A percentile compares a stretch with the other conserved stretches of the same genome.
These are phyloP conservation scores for Colletotrichum sp. DNA, from an alignment of 2,329 filamentous ascomycete species.

Conservation along the genomic window DNA sequence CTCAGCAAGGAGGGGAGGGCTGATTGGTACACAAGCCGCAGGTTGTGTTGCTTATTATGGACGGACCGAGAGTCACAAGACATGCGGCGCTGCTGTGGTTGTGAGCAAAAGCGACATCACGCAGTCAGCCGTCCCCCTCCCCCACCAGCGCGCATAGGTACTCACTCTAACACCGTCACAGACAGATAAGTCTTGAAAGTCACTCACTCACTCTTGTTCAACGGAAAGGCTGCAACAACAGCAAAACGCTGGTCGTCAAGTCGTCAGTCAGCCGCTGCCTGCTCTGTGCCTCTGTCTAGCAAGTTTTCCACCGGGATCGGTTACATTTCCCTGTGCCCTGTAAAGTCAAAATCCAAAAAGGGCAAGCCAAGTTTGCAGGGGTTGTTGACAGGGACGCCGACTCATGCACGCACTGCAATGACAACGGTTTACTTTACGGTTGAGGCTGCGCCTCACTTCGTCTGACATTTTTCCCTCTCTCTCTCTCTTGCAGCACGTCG, in stretches of 20 bases:
- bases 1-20: neutral
- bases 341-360: slow-evolving; percentile 20
- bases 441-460: slow-evolving; percentile 16
- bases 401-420: slow-evolving; percentile 18
- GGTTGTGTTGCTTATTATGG: neutral
- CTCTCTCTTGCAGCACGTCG: neutral
- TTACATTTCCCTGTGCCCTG: neutral
- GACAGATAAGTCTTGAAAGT: neutral
- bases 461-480: slow-evolving; percentile 5
- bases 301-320: neutral
- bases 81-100: neutral
- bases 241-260: neutral
- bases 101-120: slow-evolving; percentile 6
- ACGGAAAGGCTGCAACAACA: neutral
- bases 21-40: neutral
- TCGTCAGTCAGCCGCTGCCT: neutral
- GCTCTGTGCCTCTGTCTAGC: neutral
- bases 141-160: neutral
- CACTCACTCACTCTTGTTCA: neutral
- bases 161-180: neutral
- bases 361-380: slow-evolving; percentile 12
- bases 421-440: slow-evolving; percentile 16
- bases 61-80: neutral
- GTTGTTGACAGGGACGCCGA: slow-evolving; percentile 13
- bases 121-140: slow-evolving; percentile 1